Conservation (phyloP, 148 eudicot genomes). For the Spergularia marina region DNA sequence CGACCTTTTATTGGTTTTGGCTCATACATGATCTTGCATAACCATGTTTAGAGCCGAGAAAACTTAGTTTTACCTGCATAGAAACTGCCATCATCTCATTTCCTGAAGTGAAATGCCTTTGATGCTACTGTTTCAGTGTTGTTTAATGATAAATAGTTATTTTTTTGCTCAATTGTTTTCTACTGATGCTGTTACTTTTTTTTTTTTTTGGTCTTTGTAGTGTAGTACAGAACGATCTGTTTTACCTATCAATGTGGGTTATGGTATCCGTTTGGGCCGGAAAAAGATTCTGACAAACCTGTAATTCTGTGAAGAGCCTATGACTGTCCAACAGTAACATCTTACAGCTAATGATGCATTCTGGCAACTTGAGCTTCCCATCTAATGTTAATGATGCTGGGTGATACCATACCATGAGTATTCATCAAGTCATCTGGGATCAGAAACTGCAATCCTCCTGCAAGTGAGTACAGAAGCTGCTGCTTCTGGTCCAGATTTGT, state of each 20-base stretch:
- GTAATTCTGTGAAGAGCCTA: constrained; percentile 2
- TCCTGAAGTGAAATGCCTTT: no score
- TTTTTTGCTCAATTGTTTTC: background rate
- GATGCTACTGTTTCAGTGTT: background rate
- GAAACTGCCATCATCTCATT: background rate
- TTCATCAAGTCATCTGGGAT: no score
- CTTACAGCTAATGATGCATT: background rate
- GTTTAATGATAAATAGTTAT: no score
- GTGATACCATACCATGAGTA: no score
- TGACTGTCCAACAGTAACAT: background rate
- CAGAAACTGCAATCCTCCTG: no score
- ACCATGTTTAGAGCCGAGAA: background rate
- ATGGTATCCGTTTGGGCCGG: constrained; percentile 52
- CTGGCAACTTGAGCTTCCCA: background rate
- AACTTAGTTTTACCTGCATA: background rate
- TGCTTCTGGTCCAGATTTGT: no score
- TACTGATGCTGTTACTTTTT: background rate
- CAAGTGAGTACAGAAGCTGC: no score
- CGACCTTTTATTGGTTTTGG: background rate
- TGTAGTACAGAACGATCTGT: constrained; percentile 70
- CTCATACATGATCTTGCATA: background rate
- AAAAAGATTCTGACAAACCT: constrained; percentile 45
- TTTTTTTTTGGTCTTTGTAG: constrained; percentile 24
- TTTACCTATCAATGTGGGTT: constrained; percentile 57
- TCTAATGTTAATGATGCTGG: no score